Conservation (phyloP, 1,284 basidiomycete species). For the Golubevia pallescens region DNA sequence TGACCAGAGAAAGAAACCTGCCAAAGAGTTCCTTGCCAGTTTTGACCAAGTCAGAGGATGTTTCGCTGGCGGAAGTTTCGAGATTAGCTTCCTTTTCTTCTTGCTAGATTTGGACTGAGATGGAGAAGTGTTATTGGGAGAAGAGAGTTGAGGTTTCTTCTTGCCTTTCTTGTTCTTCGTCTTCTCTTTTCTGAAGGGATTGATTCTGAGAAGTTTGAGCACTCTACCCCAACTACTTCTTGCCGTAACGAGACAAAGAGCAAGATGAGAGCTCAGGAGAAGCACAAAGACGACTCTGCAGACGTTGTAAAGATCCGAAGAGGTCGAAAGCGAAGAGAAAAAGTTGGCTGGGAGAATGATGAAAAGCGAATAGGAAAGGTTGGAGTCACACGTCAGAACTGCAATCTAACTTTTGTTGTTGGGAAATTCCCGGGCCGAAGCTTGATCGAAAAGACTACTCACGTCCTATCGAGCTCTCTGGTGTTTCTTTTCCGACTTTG, state of each 20-base stretch:
- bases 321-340: slow-evolving; percentile 42
- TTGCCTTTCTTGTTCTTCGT: slow-evolving; percentile 2
- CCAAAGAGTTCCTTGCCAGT: slow-evolving; percentile 38
- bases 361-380: too few relatives aligned
- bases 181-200: slow-evolving; percentile 25
- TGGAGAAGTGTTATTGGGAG: too few relatives aligned
- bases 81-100: neutral
- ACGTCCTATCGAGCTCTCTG: slow-evolving; percentile 30
- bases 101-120: neutral
- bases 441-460: slow-evolving; percentile 3
- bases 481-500: slow-evolving; percentile 28
- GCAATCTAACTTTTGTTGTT: too few relatives aligned
- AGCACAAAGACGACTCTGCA: slow-evolving; percentile 40
- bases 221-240: slow-evolving; percentile 53
- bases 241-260: slow-evolving; percentile 50
- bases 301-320: slow-evolving; percentile 42
- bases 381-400: too few relatives aligned
- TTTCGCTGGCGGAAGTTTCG: neutral
- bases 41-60: slow-evolving; percentile 33
- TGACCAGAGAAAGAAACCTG: slow-evolving; percentile 44
- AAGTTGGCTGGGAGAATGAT: slow-evolving; percentile 27
- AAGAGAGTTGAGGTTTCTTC: neutral
- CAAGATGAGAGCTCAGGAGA: slow-evolving; percentile 45
- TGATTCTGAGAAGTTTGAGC: slow-evolving; percentile 35
- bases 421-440: too few relatives aligned